A percentile compares a stretch with the other conserved stretches of the same genome.
Evolutionary conservation across 176 grass and related monocot genomes (phyloP).

Genomic region (Zizania latifolia): DNA sequence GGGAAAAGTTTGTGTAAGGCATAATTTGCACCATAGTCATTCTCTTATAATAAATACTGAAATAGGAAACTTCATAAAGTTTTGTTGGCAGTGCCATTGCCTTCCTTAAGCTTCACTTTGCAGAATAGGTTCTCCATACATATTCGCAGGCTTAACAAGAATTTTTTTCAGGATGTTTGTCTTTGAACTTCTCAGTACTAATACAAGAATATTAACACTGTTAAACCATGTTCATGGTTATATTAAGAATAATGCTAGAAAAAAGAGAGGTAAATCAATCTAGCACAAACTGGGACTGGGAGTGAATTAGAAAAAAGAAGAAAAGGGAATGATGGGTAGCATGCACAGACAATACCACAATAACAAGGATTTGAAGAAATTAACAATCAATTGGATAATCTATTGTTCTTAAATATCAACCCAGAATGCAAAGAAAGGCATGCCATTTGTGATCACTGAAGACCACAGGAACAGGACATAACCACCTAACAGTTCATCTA

Average conservation of each 20-base stretch:
- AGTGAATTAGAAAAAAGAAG: neutral
- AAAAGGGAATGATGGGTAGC: neutral
- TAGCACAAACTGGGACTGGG: neutral
- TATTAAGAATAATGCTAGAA: neutral
- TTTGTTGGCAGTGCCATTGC: neutral
- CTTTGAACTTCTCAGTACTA: neutral
- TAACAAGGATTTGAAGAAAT: neutral
- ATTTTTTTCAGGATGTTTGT: neutral
- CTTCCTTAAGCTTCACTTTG: neutral
- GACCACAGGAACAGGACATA: neutral
- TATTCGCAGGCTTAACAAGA: neutral
- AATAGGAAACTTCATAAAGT: neutral
- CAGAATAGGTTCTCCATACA: neutral
- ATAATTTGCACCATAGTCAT: neutral
- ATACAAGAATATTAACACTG: neutral
- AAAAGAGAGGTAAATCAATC: neutral
- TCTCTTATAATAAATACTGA: neutral
- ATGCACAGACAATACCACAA: neutral
- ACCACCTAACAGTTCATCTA: neutral
- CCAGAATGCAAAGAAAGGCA: neutral
- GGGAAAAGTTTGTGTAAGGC: neutral
- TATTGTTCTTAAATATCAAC: slow-evolving; percentile 1
- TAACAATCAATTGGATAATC: neutral
- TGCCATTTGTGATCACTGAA: neutral
- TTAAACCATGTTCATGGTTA: neutral